phyloP scores from a whole-genome alignment of 1,284 basidiomycete species.

The Caloboletus inedulis region DNA sequence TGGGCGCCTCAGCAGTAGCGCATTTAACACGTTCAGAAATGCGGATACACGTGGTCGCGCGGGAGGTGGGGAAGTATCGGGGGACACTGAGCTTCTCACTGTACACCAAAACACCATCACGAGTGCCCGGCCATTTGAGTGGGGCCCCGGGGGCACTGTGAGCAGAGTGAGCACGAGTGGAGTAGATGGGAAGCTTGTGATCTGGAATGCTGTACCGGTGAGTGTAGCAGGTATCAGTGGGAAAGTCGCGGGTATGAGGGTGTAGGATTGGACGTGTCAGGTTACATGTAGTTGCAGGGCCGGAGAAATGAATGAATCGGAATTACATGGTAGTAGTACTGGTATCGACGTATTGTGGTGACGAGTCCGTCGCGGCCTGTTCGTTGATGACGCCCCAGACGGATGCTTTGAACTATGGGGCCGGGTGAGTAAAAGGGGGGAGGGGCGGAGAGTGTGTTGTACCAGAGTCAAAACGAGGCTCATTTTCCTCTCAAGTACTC shows the following conservation, averaged over 20 bases:
- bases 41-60: constrained; percentile 86
- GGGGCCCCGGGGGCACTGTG: constrained; percentile 56
- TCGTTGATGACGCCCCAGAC: constrained; percentile 95
- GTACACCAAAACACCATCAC: constrained; percentile 99
- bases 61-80: constrained; percentile 36
- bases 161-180: constrained; percentile 87
- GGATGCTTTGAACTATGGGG: constrained; percentile 81
- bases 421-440: neutral
- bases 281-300: neutral
- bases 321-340: constrained; percentile 17
- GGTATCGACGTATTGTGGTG: constrained; percentile 30
- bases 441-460: neutral
- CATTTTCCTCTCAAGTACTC: constrained; percentile 91
- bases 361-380: constrained; percentile 56
- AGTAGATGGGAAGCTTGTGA: constrained; percentile 89
- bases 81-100: constrained; percentile 78
- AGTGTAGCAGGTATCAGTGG: constrained; percentile 38
- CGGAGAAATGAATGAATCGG: neutral
- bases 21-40: constrained; percentile 93
- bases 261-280: constrained; percentile 30
- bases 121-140: constrained; percentile 77
- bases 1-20: constrained; percentile 89
- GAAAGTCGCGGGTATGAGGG: constrained; percentile 50
- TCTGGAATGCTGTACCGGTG: constrained; percentile 79
- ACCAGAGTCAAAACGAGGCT: constrained; percentile 86